Conservation (phyloP, 1,139 yeast species). For the Spencermartinsiella ligniputridi region DNA sequence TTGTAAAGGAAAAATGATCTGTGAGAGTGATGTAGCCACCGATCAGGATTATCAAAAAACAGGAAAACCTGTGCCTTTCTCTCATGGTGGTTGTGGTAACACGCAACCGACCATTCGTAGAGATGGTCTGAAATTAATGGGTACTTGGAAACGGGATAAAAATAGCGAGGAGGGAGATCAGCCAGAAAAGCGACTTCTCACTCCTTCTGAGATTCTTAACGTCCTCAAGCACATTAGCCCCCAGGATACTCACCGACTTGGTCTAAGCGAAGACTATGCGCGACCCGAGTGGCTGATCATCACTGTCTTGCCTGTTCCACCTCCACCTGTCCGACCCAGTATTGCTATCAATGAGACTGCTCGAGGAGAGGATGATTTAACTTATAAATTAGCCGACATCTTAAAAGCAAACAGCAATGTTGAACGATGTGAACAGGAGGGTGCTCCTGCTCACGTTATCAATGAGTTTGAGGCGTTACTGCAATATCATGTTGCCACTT, state of each 20-base stretch:
- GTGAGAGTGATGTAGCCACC: constrained; percentile 81
- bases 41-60: constrained; percentile 52
- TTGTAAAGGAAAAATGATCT: constrained; percentile 88
- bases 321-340: constrained; percentile 98
- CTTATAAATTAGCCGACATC: constrained; percentile 95
- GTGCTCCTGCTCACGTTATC: constrained; percentile 97
- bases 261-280: constrained; percentile 93
- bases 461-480: constrained; percentile 93
- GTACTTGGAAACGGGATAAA: constrained; percentile 94
- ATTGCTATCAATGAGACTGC: constrained; percentile 98
- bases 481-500: constrained; percentile 98
- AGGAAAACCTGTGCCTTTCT: constrained; percentile 39
- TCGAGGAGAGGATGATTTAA: constrained; percentile 98
- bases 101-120: constrained; percentile 93
- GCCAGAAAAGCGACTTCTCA: constrained; percentile 85
- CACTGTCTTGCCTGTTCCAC: constrained; percentile 98
- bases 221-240: constrained; percentile 88
- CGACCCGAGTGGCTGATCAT: constrained; percentile 99
- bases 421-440: constrained; percentile 94
- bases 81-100: constrained; percentile 98
- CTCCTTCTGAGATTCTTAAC: constrained; percentile 84
- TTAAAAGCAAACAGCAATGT: constrained; percentile 94
- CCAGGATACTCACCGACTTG: constrained; percentile 76
- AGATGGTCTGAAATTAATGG: constrained; percentile 94
- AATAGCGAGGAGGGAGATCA: constrained; percentile 75